Percentiles rank a stretch among this genome's conserved stretches.
phyloP scores from a whole-genome alignment of 768 basidiomycete genomes.

The Lactarius sp. region DNA sequence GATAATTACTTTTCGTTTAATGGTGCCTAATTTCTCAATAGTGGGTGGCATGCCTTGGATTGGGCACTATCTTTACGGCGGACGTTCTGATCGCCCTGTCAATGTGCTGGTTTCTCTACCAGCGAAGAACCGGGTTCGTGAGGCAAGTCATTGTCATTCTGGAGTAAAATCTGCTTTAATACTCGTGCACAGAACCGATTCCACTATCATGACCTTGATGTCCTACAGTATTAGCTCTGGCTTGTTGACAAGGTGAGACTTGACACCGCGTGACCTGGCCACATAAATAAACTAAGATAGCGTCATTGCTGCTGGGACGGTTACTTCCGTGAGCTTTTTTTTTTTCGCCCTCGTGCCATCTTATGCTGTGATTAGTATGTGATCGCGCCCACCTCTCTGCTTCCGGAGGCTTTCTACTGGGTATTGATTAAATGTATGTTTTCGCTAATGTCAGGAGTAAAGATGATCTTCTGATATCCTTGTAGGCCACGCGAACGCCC shows the following conservation, averaged over 20 bases:
- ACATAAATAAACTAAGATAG: conserved; percentile 6
- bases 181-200: conserved; percentile 28
- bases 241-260: conserved; percentile 28
- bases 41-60: conserved; percentile 48
- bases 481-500: conserved; percentile 48
- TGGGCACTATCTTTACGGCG: conserved; percentile 43
- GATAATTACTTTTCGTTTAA: background rate
- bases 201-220: conserved; percentile 28
- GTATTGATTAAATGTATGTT: conserved; percentile 46
- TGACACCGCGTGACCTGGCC: background rate
- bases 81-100: conserved; percentile 46
- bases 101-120: conserved; percentile 45
- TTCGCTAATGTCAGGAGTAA: background rate
- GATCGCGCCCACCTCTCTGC: conserved; percentile 42
- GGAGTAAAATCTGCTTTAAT: background rate
- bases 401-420: conserved; percentile 50
- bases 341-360: background rate
- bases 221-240: conserved; percentile 31
- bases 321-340: conserved; percentile 19
- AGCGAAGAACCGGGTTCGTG: conserved; percentile 43
- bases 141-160: conserved; percentile 31
- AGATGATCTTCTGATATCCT: background rate
- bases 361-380: conserved; percentile 15
- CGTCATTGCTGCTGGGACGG: conserved; percentile 21
- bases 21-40: conserved; percentile 10